Evolutionary conservation across 164 flowering plant species (phyloP).

Genomic region (Berberis thunbergii): DNA sequence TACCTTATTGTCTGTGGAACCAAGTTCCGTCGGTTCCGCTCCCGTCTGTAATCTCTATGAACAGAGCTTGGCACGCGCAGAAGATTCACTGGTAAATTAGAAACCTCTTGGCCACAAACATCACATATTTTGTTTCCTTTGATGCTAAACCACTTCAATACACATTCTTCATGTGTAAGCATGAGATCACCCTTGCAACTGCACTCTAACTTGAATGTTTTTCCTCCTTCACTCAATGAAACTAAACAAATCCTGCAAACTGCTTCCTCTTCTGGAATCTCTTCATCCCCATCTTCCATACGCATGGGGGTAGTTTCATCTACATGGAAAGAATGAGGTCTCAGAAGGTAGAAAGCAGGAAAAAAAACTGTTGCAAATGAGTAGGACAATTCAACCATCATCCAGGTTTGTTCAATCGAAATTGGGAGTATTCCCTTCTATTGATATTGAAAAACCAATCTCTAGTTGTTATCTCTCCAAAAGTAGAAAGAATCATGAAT

Average conservation of each 20-base stretch:
- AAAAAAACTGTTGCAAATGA: not conserved
- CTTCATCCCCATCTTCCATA: conserved; percentile 50
- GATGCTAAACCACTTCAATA: conserved; percentile 69
- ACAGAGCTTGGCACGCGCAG: conserved; percentile 43
- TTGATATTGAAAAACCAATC: too few relatives aligned
- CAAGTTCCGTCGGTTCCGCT: conserved; percentile 21
- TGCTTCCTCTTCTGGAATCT: conserved; percentile 93
- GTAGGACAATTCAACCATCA: too few relatives aligned
- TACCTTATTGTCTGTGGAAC: conserved; percentile 40
- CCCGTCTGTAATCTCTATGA: conserved; percentile 32
- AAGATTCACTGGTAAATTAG: conserved; percentile 76
- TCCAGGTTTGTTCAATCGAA: too few relatives aligned
- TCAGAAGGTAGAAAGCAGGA: not conserved
- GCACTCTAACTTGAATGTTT: conserved; percentile 78
- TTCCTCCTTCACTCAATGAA: conserved; percentile 46
- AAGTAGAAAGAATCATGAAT: too few relatives aligned
- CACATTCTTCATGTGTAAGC: conserved; percentile 80
- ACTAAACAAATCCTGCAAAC: conserved; percentile 81
- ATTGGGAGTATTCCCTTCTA: too few relatives aligned
- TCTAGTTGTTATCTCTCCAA: too few relatives aligned
- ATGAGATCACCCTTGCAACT: conserved; percentile 88
- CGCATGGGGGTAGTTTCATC: conserved; percentile 42
- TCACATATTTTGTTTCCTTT: conserved; percentile 74
- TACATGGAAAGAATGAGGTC: conserved; percentile 15
- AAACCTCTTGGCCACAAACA: conserved; percentile 72